Conservation (phyloP, 2,329 filamentous ascomycete genomes). For the Aspergillus pseudoglaucus region DNA sequence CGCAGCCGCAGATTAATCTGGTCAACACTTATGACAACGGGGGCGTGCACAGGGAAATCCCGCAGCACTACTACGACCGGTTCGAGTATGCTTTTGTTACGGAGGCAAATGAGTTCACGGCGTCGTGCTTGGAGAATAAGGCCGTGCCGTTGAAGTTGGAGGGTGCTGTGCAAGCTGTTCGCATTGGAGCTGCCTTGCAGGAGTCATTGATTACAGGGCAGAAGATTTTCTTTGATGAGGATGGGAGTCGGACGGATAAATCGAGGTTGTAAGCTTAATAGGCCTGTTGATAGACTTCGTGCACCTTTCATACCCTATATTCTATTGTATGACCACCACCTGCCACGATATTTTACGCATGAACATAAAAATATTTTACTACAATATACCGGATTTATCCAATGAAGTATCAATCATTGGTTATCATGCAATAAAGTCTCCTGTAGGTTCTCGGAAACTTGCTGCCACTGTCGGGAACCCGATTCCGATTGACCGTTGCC, state of each 20-base stretch:
- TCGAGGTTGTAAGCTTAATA: slow-evolving; percentile 2
- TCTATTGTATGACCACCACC: background rate
- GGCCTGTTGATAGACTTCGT: background rate
- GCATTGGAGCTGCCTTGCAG: slow-evolving; percentile 56
- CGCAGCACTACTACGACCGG: slow-evolving; percentile 57
- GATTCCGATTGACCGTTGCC: slow-evolving; percentile 2
- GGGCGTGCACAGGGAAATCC: slow-evolving; percentile 55
- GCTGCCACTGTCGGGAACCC: slow-evolving; percentile 3
- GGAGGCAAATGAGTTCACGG: slow-evolving; percentile 60
- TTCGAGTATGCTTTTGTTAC: slow-evolving; percentile 60
- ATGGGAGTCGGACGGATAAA: slow-evolving; percentile 41
- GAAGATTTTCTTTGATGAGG: slow-evolving; percentile 55
- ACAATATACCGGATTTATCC: too few relatives aligned
- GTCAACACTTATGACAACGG: slow-evolving; percentile 50
- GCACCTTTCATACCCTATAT: background rate
- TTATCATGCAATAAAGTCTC: too few relatives aligned
- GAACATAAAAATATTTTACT: too few relatives aligned
- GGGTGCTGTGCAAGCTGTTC: slow-evolving; percentile 51
- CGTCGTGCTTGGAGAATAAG: slow-evolving; percentile 50
- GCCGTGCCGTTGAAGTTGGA: slow-evolving; percentile 50
- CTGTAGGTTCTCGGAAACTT: too few relatives aligned
- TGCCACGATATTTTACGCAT: too few relatives aligned
- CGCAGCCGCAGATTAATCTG: slow-evolving; percentile 50
- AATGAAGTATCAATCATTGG: too few relatives aligned
- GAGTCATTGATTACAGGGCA: slow-evolving; percentile 49